Evolutionary conservation across 129 eudicot species (phyloP).

Genomic region (Heracleum sosnowskyi): DNA sequence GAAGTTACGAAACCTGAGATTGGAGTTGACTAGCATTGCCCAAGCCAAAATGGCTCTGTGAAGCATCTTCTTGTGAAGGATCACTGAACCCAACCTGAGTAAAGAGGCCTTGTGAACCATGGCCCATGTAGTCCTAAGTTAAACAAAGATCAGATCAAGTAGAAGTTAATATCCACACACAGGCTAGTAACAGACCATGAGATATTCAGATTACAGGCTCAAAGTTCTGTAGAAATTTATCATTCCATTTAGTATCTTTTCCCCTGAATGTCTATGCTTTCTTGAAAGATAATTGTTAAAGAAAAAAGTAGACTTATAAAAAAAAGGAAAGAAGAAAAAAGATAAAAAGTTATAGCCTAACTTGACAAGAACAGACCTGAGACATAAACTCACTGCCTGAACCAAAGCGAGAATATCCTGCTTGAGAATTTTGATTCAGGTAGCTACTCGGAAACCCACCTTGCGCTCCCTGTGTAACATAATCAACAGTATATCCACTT

Average conservation of each 20-base stretch:
- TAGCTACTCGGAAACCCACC: constrained; percentile 82
- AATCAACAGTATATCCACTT: constrained; percentile 88
- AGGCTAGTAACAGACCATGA: background rate
- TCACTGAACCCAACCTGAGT: constrained; percentile 81
- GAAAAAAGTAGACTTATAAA: background rate
- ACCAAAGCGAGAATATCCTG: constrained; percentile 91
- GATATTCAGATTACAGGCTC: background rate
- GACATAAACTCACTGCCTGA: constrained; percentile 94
- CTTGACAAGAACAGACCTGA: constrained; percentile 50
- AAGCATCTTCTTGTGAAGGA: constrained; percentile 71
- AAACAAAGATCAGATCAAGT: background rate
- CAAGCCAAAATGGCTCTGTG: constrained; percentile 62
- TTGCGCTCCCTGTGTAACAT: constrained; percentile 73
- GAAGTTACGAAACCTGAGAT: constrained; percentile 53
- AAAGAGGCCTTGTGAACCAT: constrained; percentile 85
- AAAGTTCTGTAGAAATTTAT: background rate
- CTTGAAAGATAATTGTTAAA: background rate
- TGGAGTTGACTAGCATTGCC: constrained; percentile 54
- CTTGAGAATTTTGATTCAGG: constrained; percentile 86
- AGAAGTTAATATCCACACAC: background rate
- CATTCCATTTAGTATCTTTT: background rate
- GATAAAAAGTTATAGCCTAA: background rate
- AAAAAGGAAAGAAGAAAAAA: background rate
- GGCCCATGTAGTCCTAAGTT: constrained; percentile 78
- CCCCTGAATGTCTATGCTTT: background rate